phyloP scores from a whole-genome alignment of 2,329 filamentous ascomycete species.

The Venturia nashicola region DNA sequence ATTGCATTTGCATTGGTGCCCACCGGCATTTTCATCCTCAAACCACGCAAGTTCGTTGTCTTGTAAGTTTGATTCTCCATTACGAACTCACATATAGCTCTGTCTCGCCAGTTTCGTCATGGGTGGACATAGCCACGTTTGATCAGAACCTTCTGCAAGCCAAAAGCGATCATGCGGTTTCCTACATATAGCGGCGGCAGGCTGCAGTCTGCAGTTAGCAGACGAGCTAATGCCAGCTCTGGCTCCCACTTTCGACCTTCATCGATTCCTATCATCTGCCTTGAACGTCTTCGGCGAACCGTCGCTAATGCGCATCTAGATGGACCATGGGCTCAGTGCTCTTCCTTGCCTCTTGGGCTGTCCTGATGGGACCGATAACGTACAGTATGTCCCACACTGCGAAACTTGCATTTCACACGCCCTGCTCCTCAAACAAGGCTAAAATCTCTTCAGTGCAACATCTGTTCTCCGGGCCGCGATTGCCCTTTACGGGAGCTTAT shows the following conservation, averaged over 20 bases:
- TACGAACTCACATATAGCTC: background rate
- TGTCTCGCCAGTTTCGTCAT: constrained; percentile 8
- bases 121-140: constrained; percentile 19
- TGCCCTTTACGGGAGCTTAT: constrained; percentile 90
- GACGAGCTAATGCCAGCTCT: background rate
- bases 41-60: constrained; percentile 88
- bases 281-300: constrained; percentile 15
- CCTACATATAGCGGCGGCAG: constrained; percentile 6
- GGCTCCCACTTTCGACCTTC: background rate
- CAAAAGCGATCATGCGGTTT: constrained; percentile 27
- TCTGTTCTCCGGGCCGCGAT: constrained; percentile 67
- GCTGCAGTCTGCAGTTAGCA: constrained; percentile 6
- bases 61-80: constrained; percentile 56
- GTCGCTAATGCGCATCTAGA: constrained; percentile 41
- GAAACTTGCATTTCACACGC: constrained; percentile 11
- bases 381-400: constrained; percentile 42
- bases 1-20: constrained; percentile 87
- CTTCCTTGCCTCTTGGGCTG: constrained; percentile 85
- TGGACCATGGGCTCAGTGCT: constrained; percentile 89
- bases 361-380: constrained; percentile 79
- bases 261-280: background rate
- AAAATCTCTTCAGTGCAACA: constrained; percentile 46
- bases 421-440: background rate
- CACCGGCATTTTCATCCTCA: constrained; percentile 52
- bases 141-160: constrained; percentile 16